Base-by-base conservation (phyloP, 2,329 filamentous ascomycete genomes). In the Dothideomycetidae sp. region DNA sequence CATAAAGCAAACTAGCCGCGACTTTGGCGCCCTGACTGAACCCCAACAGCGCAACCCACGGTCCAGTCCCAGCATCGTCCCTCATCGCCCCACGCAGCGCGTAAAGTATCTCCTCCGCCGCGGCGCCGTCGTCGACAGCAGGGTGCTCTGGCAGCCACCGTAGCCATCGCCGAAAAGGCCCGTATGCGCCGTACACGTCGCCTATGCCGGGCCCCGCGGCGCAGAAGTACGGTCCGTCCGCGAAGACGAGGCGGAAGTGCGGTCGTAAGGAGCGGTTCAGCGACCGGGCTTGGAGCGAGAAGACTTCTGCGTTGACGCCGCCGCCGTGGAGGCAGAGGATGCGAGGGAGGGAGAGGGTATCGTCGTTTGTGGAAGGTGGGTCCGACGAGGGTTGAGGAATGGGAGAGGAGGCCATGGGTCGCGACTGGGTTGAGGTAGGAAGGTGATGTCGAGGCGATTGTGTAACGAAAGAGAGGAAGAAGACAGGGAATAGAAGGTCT, bases 321-420 rank as follows among this genome's bases (percentile, higher is more conserved):
- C 80, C 81, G 53, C 81, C 81, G 56, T 86, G 81, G n/a, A 86
- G 73, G 58, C 79, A 85, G 47, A 86, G 75, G 47, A 86, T 73
- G 42, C 80, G 75, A 3, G 79, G 79, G 29, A 46, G 41, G 30
- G 46, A 39, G 38, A 50, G 50, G 36, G 40, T 44, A 10, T 29
- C 28, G 37, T 37, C 16, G 14, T 29, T 10, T n/a, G 29, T 29
- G 11, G 36, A 31, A 19, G 29, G 29, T 14, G 36, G 36, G 18
- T 29, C 29, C 10, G 29, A 31, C 5, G 29, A 32, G 3, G 36
- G 36, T 15, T 33, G 36, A 11, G 17, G n/a, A n/a, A n/a, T n/a
- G n/a, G n/a, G n/a, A n/a, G n/a, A n/a, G n/a, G n/a, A n/a, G n/a
- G n/a, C n/a, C n/a, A n/a, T n/a, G n/a, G n/a, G n/a, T n/a, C n/a